Percentiles rank a stretch among this genome's conserved stretches.
Conservation (phyloP, 1,139 yeast species). For the Taiozyma sp. region DNA sequence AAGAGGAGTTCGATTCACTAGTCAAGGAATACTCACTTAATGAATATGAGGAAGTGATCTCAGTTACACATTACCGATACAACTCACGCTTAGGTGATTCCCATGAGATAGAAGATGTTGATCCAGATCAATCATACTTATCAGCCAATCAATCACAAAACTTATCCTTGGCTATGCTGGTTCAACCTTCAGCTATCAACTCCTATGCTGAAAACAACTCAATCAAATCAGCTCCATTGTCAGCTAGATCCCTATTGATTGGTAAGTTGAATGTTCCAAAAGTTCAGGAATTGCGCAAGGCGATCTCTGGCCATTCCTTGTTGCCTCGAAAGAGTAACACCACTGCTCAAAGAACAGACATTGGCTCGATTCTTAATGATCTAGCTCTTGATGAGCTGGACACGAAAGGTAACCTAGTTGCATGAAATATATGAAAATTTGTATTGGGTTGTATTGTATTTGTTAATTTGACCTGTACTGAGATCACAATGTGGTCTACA, state of each 20-base stretch:
- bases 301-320: slow-evolving; percentile 25
- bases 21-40: slow-evolving; percentile 5
- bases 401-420: slow-evolving; percentile 11
- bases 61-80: slow-evolving; percentile 19
- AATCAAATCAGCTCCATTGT: slow-evolving; percentile 21
- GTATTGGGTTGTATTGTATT: neutral
- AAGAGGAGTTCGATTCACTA: slow-evolving; percentile 5
- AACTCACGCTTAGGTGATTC: neutral
- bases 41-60: slow-evolving; percentile 14
- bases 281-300: slow-evolving; percentile 42
- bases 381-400: slow-evolving; percentile 16
- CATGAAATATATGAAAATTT: neutral
- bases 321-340: slow-evolving; percentile 1
- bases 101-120: slow-evolving; percentile 2
- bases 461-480: neutral
- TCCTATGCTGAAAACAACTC: slow-evolving; percentile 15
- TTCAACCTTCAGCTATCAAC: slow-evolving; percentile 11
- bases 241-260: slow-evolving; percentile 20
- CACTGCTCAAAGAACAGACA: slow-evolving; percentile 15
- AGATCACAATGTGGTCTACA: neutral
- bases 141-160: slow-evolving; percentile 10
- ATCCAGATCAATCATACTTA: slow-evolving; percentile 5
- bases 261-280: slow-evolving; percentile 31
- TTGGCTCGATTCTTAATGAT: slow-evolving; percentile 16
- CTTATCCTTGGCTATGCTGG: slow-evolving; percentile 13